Evolutionary conservation across 345 rosid species (phyloP).

Genomic region (Citrus trifoliata): DNA sequence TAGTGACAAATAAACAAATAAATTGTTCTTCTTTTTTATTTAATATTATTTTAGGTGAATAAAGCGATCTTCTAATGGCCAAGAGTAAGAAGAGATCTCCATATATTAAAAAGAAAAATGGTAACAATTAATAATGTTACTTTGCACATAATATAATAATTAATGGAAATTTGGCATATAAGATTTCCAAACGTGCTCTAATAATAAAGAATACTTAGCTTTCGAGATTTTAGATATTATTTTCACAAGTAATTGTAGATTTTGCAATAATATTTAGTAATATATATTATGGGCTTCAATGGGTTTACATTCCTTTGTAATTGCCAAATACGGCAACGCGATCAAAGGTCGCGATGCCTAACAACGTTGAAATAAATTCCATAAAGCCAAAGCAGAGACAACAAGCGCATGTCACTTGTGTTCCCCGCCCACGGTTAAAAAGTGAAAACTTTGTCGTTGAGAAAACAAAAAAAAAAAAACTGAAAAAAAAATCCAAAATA

Average conservation of each 20-base stretch:
- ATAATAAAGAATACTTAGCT: background rate
- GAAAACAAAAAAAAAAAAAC: background rate
- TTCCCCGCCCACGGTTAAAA: background rate
- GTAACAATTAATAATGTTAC: too few relatives aligned
- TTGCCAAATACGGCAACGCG: background rate
- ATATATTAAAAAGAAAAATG: too few relatives aligned
- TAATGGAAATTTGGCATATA: too few relatives aligned
- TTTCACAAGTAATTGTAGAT: background rate
- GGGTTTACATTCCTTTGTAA: background rate
- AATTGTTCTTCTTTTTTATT: too few relatives aligned
- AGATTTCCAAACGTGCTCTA: too few relatives aligned
- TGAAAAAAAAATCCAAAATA: background rate
- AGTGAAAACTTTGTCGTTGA: background rate
- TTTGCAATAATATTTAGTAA: background rate
- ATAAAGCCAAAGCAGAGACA: background rate
- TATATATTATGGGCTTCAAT: background rate
- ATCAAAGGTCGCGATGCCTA: background rate
- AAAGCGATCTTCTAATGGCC: too few relatives aligned
- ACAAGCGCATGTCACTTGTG: background rate
- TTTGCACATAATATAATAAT: too few relatives aligned
- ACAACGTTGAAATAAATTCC: background rate
- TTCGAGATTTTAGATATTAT: background rate
- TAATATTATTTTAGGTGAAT: too few relatives aligned
- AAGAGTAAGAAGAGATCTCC: too few relatives aligned
- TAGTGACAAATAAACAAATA: too few relatives aligned